These are phyloP conservation scores for Chlamydomonas incerta DNA, from an alignment of 139 green algal genomes.

Conservation along the genomic window DNA sequence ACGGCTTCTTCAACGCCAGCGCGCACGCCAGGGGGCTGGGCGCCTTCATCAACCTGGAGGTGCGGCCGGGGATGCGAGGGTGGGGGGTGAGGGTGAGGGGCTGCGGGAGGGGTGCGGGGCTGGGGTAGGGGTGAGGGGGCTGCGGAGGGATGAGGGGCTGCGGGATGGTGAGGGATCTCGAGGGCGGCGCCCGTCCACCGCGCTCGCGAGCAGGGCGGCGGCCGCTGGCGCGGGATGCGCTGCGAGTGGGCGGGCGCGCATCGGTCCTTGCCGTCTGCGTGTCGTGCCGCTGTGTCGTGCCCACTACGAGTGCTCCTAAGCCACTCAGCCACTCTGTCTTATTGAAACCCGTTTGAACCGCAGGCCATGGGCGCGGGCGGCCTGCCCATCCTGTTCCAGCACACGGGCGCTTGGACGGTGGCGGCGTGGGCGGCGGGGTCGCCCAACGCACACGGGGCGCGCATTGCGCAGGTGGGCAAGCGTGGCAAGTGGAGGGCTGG, in stretches of 20 bases:
- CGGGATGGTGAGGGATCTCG: too few species aligned
- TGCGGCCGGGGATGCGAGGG: not conserved
- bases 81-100: too few species aligned
- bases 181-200: too few species aligned
- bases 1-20: slow-evolving; percentile 21
- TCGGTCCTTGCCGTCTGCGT: too few species aligned
- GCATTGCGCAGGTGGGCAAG: slow-evolving; percentile 62
- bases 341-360: too few species aligned
- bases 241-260: too few species aligned
- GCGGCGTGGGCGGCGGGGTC: slow-evolving; percentile 62
- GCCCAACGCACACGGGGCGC: slow-evolving; percentile 60
- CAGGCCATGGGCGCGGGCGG: slow-evolving; percentile 72
- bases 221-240: too few species aligned
- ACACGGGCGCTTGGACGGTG: slow-evolving; percentile 70
- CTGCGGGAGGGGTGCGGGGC: not conserved
- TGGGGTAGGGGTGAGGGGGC: too few species aligned
- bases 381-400: slow-evolving; percentile 82
- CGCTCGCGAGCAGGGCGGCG: too few species aligned
- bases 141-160: too few species aligned
- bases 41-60: slow-evolving; percentile 86
- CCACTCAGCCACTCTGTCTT: too few species aligned
- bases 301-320: not conserved
- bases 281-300: not conserved
- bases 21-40: slow-evolving; percentile 45
- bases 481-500: too few species aligned